Conservation (phyloP, 768 basidiomycete species). For the Termitomyces sp. region DNA sequence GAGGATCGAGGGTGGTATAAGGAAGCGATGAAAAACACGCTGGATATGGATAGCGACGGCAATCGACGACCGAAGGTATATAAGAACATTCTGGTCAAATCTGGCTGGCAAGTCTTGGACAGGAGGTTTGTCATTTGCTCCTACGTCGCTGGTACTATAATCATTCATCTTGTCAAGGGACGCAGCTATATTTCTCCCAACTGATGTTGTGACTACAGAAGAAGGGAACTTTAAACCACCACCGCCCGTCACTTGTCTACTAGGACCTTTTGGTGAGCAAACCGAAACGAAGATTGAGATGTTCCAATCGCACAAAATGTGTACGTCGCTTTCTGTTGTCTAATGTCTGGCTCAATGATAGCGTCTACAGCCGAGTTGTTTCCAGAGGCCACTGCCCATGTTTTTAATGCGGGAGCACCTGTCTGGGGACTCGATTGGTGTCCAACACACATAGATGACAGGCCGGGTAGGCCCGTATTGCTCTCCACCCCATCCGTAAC, state of each 20-base stretch:
- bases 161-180: constrained; percentile 32
- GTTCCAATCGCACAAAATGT: constrained; percentile 53
- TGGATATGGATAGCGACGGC: constrained; percentile 38
- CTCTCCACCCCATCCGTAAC: background rate
- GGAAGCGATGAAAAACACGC: constrained; percentile 37
- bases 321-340: constrained; percentile 31
- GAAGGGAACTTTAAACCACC: constrained; percentile 47
- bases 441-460: constrained; percentile 61
- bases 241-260: constrained; percentile 51
- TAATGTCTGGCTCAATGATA: background rate
- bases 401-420: constrained; percentile 85
- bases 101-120: constrained; percentile 41
- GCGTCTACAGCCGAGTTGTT: constrained; percentile 48
- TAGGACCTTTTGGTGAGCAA: constrained; percentile 62
- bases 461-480: constrained; percentile 35
- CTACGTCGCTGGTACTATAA: background rate
- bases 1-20: constrained; percentile 81
- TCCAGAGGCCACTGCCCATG: constrained; percentile 51
- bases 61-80: constrained; percentile 59
- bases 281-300: constrained; percentile 40
- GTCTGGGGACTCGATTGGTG: constrained; percentile 96
- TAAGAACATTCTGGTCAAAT: constrained; percentile 31
- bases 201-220: constrained; percentile 41
- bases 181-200: constrained; percentile 55
- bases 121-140: constrained; percentile 36